Conservation (phyloP, 164 flowering plant genomes). For the Tinospora cordifolia region DNA sequence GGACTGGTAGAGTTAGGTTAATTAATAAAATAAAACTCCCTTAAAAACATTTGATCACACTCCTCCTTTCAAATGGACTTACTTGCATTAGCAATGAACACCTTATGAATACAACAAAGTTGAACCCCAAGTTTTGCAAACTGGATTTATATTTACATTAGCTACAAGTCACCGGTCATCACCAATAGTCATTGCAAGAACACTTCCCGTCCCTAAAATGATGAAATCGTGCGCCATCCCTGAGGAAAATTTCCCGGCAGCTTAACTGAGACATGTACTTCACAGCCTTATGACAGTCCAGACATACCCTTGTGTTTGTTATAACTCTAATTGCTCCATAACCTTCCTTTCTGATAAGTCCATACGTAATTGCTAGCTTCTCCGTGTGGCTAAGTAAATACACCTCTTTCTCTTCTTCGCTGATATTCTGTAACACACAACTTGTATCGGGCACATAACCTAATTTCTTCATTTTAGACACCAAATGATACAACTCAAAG, state of each 20-base stretch:
- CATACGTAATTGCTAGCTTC: slow-evolving; percentile 59
- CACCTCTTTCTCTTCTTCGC: slow-evolving; percentile 43
- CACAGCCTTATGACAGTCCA: slow-evolving; percentile 54
- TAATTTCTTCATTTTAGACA: slow-evolving; percentile 42
- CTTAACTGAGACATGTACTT: slow-evolving; percentile 45
- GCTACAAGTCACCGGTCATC: not conserved
- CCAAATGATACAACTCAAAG: slow-evolving; percentile 45
- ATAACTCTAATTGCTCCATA: slow-evolving; percentile 40
- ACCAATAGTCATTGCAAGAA: slow-evolving; percentile 58
- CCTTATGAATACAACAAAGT: too few relatives aligned
- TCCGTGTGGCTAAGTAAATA: slow-evolving; percentile 49
- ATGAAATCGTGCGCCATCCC: slow-evolving; percentile 56
- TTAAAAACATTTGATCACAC: too few relatives aligned
- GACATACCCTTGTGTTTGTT: slow-evolving; percentile 49
- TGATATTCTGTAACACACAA: slow-evolving; percentile 41
- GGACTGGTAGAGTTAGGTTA: too few relatives aligned
- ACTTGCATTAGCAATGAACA: too few relatives aligned
- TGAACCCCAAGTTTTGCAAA: too few relatives aligned
- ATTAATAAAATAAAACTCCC: too few relatives aligned
- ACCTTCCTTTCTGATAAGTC: slow-evolving; percentile 35
- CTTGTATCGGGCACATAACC: slow-evolving; percentile 50
- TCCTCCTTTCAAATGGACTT: too few relatives aligned
- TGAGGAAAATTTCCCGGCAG: slow-evolving; percentile 36
- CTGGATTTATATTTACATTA: too few relatives aligned
- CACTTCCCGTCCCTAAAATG: slow-evolving; percentile 54